Evolutionary conservation across 1,284 basidiomycete species (phyloP).

Genomic region (Ustilago shanxiensis): DNA sequence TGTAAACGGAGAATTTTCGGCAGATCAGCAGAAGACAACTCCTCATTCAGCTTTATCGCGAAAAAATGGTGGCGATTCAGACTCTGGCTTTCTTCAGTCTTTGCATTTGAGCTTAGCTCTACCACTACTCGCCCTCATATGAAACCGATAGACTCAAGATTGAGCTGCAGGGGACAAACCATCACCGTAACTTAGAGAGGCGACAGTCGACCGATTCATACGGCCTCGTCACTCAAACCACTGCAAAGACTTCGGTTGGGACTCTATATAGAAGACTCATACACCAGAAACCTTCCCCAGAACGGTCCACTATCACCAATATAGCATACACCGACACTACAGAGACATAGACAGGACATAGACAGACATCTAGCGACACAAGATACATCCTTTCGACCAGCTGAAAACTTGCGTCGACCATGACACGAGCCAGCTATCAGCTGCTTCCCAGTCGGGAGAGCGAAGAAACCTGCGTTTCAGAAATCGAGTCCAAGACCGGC

Average conservation of each 20-base stretch:
- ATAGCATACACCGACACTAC: neutral
- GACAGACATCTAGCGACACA: neutral
- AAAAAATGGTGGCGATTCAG: neutral
- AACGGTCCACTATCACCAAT: too few relatives aligned
- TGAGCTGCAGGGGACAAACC: neutral
- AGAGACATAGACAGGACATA: neutral
- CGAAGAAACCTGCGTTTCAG: constrained; percentile 36
- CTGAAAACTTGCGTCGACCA: constrained; percentile 10
- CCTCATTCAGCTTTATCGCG: neutral
- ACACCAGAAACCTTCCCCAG: neutral
- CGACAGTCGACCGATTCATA: too few relatives aligned
- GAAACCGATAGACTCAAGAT: neutral
- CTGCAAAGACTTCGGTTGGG: neutral
- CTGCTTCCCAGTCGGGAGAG: constrained; percentile 39
- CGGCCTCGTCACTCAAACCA: too few relatives aligned
- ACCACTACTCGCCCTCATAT: neutral
- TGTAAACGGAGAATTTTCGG: neutral
- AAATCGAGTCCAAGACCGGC: constrained; percentile 5
- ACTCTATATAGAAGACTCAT: neutral
- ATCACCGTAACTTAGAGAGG: neutral
- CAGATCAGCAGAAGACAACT: neutral
- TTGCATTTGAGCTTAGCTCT: neutral
- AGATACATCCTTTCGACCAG: neutral
- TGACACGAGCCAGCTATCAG: constrained; percentile 42
- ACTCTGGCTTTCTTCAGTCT: neutral